Conservation (phyloP, 2,329 filamentous ascomycete genomes). For the Knoxdaviesia capensis region DNA sequence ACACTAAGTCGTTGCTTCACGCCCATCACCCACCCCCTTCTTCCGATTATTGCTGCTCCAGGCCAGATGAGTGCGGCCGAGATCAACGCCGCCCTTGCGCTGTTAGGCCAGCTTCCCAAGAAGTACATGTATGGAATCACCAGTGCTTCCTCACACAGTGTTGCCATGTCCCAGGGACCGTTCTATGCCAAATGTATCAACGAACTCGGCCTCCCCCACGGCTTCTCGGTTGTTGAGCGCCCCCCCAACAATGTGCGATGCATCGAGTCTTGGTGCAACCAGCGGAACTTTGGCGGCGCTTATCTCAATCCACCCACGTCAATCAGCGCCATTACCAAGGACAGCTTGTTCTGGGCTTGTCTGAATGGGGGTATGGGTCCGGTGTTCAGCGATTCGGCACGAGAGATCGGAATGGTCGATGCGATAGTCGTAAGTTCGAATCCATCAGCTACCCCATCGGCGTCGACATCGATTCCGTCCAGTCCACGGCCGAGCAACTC, state of each 20-base stretch:
- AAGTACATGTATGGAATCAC: slow-evolving; percentile 67
- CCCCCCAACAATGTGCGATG: slow-evolving; percentile 41
- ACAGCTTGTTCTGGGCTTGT: slow-evolving; percentile 27
- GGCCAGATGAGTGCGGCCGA: slow-evolving; percentile 73
- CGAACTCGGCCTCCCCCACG: slow-evolving; percentile 68
- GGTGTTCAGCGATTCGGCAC: slow-evolving; percentile 52
- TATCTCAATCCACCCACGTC: slow-evolving; percentile 58
- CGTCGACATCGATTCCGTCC: slow-evolving; percentile 25
- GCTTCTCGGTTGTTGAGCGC: slow-evolving; percentile 56
- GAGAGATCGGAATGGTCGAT: slow-evolving; percentile 62
- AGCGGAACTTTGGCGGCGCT: slow-evolving; percentile 61
- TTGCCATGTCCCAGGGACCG: slow-evolving; percentile 49
- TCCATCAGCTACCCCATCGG: slow-evolving; percentile 20
- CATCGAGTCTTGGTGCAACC: slow-evolving; percentile 52
- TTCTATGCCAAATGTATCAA: slow-evolving; percentile 78
- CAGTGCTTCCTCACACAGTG: slow-evolving; percentile 37
- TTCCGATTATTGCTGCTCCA: slow-evolving; percentile 68
- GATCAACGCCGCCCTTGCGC: slow-evolving; percentile 61
- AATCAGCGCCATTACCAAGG: slow-evolving; percentile 36
- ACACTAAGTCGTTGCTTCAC: slow-evolving; percentile 74
- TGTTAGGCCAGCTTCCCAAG: slow-evolving; percentile 63
- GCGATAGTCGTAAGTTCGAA: slow-evolving; percentile 47
- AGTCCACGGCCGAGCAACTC: slow-evolving; percentile 17
- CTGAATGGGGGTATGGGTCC: slow-evolving; percentile 31
- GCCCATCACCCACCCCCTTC: slow-evolving; percentile 66